Percentiles rank a stretch among this genome's conserved stretches.
Evolutionary conservation across 2,329 filamentous ascomycete genomes (phyloP).

Genomic region (Trichoderma asperellum): DNA sequence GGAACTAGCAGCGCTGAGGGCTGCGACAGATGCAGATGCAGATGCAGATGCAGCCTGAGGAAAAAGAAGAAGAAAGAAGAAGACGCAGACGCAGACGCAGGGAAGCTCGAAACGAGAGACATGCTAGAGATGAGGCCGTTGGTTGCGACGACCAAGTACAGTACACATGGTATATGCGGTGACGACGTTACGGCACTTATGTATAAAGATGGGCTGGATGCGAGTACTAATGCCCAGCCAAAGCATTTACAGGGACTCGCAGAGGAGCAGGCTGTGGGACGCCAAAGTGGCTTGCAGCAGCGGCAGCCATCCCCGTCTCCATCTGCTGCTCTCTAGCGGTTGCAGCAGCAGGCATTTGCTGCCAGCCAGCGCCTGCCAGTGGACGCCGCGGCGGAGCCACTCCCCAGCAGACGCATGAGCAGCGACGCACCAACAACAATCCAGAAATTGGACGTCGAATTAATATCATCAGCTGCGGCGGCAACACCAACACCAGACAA

Average conservation of each 20-base stretch:
- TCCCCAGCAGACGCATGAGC: background rate
- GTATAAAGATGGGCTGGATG: background rate
- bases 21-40: background rate
- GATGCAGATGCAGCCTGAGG: background rate
- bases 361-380: background rate
- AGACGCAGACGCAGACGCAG: background rate
- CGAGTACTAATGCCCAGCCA: background rate
- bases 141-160: no score
- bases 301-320: background rate
- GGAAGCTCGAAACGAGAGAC: background rate
- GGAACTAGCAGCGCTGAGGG: background rate
- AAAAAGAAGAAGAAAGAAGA: background rate
- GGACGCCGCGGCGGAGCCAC: background rate
- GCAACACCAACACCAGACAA: background rate
- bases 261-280: no score
- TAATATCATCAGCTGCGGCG: slow-evolving; percentile 26
- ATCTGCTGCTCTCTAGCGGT: background rate
- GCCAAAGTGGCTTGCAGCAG: no score
- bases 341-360: background rate
- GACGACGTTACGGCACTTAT: background rate
- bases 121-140: background rate
- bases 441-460: background rate
- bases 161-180: no score
- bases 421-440: background rate
- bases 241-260: no score